A percentile compares a stretch with the other conserved stretches of the same genome.
Conservation (phyloP, 2,329 filamentous ascomycete species). For the Botrytis aclada region DNA sequence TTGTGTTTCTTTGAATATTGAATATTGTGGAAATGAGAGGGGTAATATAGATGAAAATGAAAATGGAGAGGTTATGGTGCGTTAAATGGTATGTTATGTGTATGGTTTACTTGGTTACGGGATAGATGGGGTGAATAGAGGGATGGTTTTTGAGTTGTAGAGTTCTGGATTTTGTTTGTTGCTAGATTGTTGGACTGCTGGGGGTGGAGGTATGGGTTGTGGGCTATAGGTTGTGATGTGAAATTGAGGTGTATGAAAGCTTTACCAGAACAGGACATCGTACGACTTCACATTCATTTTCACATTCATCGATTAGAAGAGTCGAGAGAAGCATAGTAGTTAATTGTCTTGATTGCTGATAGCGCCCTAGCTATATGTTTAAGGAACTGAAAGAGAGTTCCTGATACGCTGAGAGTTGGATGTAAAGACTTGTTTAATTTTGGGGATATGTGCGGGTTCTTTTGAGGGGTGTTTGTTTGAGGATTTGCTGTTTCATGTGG, state of each 20-base stretch:
- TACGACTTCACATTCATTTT: not conserved
- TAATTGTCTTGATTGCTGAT: not conserved
- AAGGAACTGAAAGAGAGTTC: not conserved
- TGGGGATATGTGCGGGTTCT: too few relatives aligned
- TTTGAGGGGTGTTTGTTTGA: too few relatives aligned
- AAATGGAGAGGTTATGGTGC: too few relatives aligned
- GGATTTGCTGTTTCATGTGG: too few relatives aligned
- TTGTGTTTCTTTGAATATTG: too few relatives aligned
- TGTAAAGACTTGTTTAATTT: too few relatives aligned
- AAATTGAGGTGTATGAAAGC: fast-evolving
- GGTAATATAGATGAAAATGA: fast-evolving
- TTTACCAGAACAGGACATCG: not conserved
- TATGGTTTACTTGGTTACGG: not conserved
- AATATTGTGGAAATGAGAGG: not conserved
- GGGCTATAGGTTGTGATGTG: not conserved
- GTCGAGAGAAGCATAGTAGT: not conserved
- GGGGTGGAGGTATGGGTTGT: too few relatives aligned
- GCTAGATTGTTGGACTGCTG: too few relatives aligned
- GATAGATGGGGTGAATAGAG: not conserved
- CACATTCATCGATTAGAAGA: not conserved
- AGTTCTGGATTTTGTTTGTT: not conserved
- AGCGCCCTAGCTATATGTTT: not conserved
- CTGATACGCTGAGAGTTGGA: not conserved
- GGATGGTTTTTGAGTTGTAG: not conserved
- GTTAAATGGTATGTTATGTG: not conserved